Base-by-base conservation (phyloP, 139 green algal species). In the Tetradesmus obliquus region DNA sequence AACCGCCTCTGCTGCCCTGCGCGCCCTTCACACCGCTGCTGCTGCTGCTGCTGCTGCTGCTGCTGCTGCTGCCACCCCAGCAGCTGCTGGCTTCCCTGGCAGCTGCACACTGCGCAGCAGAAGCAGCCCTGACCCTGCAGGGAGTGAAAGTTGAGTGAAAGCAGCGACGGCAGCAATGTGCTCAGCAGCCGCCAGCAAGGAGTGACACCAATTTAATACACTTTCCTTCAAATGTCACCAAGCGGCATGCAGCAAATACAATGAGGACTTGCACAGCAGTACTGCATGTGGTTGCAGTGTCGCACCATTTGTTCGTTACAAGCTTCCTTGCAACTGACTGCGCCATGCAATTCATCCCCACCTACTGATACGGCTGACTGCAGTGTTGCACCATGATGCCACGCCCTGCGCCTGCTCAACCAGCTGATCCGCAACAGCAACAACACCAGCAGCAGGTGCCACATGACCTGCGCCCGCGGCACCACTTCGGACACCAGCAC, bases 301-400 rank as follows among this genome's bases (percentile, higher is more conserved):
- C 0, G 32, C 32, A 45, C 32, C 32, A 45, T 45, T 45, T 45
- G 32, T 45, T 45, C 32, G 32, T 45, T 45, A 45, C 32, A 45
- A 45, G 32, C 32, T 45, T 84, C 8, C 71, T 79, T 79, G 13
- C 71, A 32, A 17, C 76, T 57, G 76, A 54, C 6, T 53, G 8
- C 22, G 20, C 24, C 15, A 45, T 45, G 32, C 32, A 45, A 45
- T 45, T 0, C 32, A 45, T 45, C 32, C 53, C 80, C 32, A 84
- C 86, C 86, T 90, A 19, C 53, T 71, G 20, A 90, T 84, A 53
- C 86, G 69, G 12, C 22, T 57, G 13, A 8, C 53, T 24, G 86
- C 57, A 20, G 53, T 71, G 20, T 20, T 69, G 54, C 86, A 84
- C 86, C 86, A 90, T 7, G 15, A 10, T 20, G 58, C 55, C 3